Base-by-base conservation (phyloP, 495 filamentous ascomycete species). In the Talaromyces nanjingensis region DNA sequence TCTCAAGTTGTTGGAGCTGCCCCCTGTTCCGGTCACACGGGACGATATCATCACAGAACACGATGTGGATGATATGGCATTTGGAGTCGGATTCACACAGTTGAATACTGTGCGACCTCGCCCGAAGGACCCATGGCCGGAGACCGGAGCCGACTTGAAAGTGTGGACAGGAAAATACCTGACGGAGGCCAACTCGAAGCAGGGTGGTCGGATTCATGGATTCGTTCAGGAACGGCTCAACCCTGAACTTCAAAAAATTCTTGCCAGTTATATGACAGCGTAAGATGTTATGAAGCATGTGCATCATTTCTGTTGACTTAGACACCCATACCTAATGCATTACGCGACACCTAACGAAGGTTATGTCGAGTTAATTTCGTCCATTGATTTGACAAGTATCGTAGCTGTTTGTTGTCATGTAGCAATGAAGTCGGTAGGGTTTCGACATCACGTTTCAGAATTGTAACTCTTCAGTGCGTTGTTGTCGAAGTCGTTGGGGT, bases 61-160 rank as follows among this genome's bases (percentile, higher is more conserved):
- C 9, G 94, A 98, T 68, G 88, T 94, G 54, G 94, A 98, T 66
- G 93, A 98, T 72, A 85, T 96, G 70, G 87, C 89, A 59, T 99
- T 98, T 68, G 96, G 93, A 11, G 86, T 96, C 52, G 92, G 91
- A 1, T 99, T 96, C 76, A 97, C 94, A 1, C 84, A 89, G 47
- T 81, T 99, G 63, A 93, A 90, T 72, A 97, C 94, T 1, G 91
- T 93, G 74, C 90, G 88, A 72, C 84, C 85, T 59, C 71, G 75
- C 34, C 68, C 81, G 8, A 80, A 79, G 62, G 93, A 96, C 70
- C 86, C 89, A 20, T 96, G 87, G 83, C 89, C 92, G 34, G 88
- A 96, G 61, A 88, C 93, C 8, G 78, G 78, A 8, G 79, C 79
- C 8, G 89, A 96, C 71, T 84, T 96, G 18, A 89, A 89, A 75